phyloP scores from a whole-genome alignment of 257 asterid genomes.

The Eustoma russellianum region DNA sequence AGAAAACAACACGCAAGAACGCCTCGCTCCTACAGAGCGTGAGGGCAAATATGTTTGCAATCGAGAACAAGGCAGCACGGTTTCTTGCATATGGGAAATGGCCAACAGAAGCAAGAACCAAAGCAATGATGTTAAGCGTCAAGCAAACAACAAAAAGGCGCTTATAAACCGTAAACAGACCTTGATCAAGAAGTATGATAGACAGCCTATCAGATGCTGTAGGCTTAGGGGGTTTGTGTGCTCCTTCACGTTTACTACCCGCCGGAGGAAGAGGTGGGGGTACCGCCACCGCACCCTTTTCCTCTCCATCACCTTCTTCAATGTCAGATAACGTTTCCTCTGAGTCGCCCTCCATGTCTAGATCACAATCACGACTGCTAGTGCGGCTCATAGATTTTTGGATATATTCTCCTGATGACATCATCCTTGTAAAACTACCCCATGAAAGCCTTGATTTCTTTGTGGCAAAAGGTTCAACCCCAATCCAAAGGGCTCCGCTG shows the following conservation, averaged over 20 bases:
- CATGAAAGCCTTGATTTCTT: slow-evolving; percentile 29
- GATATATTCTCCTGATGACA: slow-evolving; percentile 23
- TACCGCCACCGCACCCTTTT: slow-evolving; percentile 1
- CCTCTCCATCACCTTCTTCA: background rate
- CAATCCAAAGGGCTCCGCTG: no score
- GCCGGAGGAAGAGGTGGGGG: slow-evolving; percentile 18
- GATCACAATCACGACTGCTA: background rate
- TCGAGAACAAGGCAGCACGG: slow-evolving; percentile 31
- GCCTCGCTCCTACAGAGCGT: slow-evolving; percentile 52
- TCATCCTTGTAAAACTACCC: slow-evolving; percentile 28
- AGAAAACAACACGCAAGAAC: slow-evolving; percentile 30
- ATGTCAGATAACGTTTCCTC: background rate
- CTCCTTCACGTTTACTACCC: slow-evolving; percentile 13
- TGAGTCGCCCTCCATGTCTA: background rate
- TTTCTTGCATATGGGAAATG: slow-evolving; percentile 30
- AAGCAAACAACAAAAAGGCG: slow-evolving; percentile 30
- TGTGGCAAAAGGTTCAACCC: no score
- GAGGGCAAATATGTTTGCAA: slow-evolving; percentile 35
- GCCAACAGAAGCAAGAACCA: slow-evolving; percentile 36
- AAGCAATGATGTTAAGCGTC: slow-evolving; percentile 18
- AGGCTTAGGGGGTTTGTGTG: slow-evolving; percentile 2
- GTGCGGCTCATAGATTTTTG: background rate
- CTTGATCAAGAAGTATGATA: slow-evolving; percentile 51
- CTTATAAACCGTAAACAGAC: slow-evolving; percentile 53
- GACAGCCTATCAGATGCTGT: slow-evolving; percentile 25